These are phyloP conservation scores for Ostreobium quekettii DNA, from an alignment of 139 green algal species.

Conservation along the genomic window DNA sequence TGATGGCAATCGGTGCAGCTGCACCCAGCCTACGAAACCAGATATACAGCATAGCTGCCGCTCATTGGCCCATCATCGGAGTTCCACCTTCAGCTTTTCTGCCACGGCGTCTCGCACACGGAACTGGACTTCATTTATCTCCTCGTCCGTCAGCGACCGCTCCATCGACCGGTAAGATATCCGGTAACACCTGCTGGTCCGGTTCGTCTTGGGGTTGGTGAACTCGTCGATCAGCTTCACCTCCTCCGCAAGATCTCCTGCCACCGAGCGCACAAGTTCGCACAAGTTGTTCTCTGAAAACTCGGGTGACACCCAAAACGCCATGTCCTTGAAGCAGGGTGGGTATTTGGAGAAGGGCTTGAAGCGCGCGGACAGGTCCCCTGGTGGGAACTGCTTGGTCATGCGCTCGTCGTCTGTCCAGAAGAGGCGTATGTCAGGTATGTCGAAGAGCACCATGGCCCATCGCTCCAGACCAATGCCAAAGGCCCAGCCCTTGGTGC, in stretches of 20 bases:
- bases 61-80: constrained; percentile 46
- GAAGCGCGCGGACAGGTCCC: constrained; percentile 67
- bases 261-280: constrained; percentile 76
- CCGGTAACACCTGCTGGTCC: constrained; percentile 89
- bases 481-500: constrained; percentile 80
- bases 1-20: too few relatives aligned
- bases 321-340: constrained; percentile 94
- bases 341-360: constrained; percentile 96
- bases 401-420: constrained; percentile 87
- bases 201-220: constrained; percentile 82
- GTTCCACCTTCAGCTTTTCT: constrained; percentile 58
- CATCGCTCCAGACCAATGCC: constrained; percentile 93
- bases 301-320: constrained; percentile 85
- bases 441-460: constrained; percentile 97
- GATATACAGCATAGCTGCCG: too few relatives aligned
- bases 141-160: constrained; percentile 88
- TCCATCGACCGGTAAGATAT: constrained; percentile 94
- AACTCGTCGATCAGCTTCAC: constrained; percentile 96
- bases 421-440: constrained; percentile 97
- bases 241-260: constrained; percentile 86
- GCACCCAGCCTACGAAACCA: too few relatives aligned
- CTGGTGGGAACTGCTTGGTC: constrained; percentile 78
- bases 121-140: constrained; percentile 79
- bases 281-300: constrained; percentile 99
- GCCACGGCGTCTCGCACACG: constrained; percentile 45